Evolutionary conservation across 2,329 filamentous ascomycete genomes (phyloP).

Genomic region (Falciphora oryzae): DNA sequence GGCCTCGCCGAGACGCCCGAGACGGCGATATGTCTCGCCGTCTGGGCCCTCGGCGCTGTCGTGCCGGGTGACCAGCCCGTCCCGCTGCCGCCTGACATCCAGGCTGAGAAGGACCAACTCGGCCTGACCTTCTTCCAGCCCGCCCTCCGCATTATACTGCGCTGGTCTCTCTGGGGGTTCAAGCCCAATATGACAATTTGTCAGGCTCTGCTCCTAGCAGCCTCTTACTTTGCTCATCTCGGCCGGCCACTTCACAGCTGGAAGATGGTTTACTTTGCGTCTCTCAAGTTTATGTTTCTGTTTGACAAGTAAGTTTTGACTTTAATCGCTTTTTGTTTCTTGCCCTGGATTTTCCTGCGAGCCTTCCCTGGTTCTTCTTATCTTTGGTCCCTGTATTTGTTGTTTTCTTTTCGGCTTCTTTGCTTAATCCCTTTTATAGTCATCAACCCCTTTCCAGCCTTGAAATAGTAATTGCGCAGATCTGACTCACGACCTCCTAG

Average conservation of each 20-base stretch:
- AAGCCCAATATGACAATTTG: conserved; percentile 24
- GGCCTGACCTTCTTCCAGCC: conserved; percentile 29
- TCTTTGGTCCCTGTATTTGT: neutral
- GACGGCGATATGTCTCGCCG: conserved; percentile 29
- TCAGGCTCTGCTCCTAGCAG: conserved; percentile 30
- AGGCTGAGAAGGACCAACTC: conserved; percentile 22
- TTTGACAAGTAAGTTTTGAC: conserved; percentile 23
- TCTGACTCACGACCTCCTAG: neutral
- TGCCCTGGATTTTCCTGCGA: neutral
- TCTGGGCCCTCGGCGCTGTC: conserved; percentile 12
- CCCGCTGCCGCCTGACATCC: conserved; percentile 6
- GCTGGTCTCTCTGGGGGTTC: conserved; percentile 27
- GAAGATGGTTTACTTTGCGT: conserved; percentile 27
- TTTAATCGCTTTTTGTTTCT: neutral
- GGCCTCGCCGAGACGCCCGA: conserved; percentile 21
- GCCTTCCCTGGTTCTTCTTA: neutral
- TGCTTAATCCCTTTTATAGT: no score
- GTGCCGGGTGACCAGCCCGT: conserved; percentile 5
- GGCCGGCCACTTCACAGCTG: conserved; percentile 32
- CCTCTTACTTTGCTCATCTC: conserved; percentile 31
- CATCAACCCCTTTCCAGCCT: no score
- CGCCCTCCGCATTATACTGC: conserved; percentile 29
- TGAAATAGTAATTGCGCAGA: no score
- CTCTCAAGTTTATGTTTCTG: conserved; percentile 25
- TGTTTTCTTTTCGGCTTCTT: neutral